Evolutionary conservation across 768 basidiomycete genomes (phyloP), one percentile per base, ranked within the genome.

Genomic region (Termitomyces sp.): DNA sequence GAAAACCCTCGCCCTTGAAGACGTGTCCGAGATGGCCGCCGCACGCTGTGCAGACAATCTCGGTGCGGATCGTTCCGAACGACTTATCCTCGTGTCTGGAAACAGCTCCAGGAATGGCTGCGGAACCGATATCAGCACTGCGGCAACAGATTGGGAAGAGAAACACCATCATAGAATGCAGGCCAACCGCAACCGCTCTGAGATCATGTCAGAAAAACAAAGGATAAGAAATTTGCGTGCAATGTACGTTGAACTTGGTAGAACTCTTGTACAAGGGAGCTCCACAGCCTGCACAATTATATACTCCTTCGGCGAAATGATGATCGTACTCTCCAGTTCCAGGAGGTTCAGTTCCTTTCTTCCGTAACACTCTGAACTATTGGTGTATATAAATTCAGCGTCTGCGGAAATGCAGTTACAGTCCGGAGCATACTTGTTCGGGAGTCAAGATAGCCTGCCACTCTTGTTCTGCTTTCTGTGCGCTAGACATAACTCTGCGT

Each of bases 21-120:
- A 98, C 90, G 68, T 98, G 95, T 4, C 95, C 95, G 5, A 98
- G 79, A 69, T 98, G 95, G 1, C 95, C 93, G 9, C 92, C 93
- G 66, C 95, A 96, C 2, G 92, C 89, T 17, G 91, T 80, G 66
- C 93, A 96, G 27, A 84, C 88, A 45, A 98, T 96, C 75, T 97
- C 95, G 17, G 76, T 93, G 48, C 95, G 82, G 7, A 73, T 73
- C 80, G 83, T 87, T 42, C 88, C 88, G 56, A 80, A 71, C 0
- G 85, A 71, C 16, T 57, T 72, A 69, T 97, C 95, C 60, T 87
- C 86, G 61, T 94, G 89, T 40, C 87, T 77, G 57, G 66, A 81
- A 31, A 98, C 90, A 23, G 95, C 92, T 34, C 94, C 95, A 6
- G 95, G 95, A 59, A 96, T 83, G 8, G 94, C 93, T 92, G 32